phyloP scores from a whole-genome alignment of 768 basidiomycete genomes.

The Psilocybe sp. region DNA sequence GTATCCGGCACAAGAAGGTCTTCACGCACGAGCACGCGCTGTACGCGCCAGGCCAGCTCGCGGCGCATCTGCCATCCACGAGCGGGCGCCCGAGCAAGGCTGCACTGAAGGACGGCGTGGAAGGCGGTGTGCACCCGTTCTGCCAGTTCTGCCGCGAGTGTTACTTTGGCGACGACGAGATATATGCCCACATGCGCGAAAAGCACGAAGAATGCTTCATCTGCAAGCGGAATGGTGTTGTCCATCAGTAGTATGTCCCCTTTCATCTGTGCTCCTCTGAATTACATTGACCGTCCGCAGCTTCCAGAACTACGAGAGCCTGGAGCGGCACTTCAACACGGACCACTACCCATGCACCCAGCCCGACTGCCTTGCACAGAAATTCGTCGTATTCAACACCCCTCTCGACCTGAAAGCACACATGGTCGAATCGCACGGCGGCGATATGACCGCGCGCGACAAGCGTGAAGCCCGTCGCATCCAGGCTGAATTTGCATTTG shows the following conservation, averaged over 20 bases:
- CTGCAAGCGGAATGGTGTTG: conserved; percentile 78
- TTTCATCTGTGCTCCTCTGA: not conserved
- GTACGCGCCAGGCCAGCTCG: conserved; percentile 62
- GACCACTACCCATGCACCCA: conserved; percentile 81
- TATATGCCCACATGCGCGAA: conserved; percentile 92
- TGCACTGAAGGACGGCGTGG: conserved; percentile 51
- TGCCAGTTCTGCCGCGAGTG: conserved; percentile 92
- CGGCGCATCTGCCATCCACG: conserved; percentile 76
- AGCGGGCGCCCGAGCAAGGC: conserved; percentile 37
- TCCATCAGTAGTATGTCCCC: conserved; percentile 79
- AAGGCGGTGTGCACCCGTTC: conserved; percentile 72
- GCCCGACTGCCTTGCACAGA: conserved; percentile 70
- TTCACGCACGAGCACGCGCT: conserved; percentile 93
- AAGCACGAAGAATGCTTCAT: conserved; percentile 95
- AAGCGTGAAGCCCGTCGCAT: conserved; percentile 67
- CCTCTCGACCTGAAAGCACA: conserved; percentile 90
- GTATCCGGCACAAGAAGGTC: conserved; percentile 87
- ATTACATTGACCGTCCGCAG: conserved; percentile 32
- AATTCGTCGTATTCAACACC: conserved; percentile 93
- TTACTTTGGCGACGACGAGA: conserved; percentile 89
- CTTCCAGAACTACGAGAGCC: conserved; percentile 74
- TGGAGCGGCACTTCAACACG: conserved; percentile 74
- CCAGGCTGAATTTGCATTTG: conserved; percentile 69
- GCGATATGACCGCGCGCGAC: conserved; percentile 68
- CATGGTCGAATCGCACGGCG: conserved; percentile 80